These are phyloP conservation scores for Pouteria glomerata DNA, from an alignment of 148 eudicot genomes.

Conservation along the genomic window DNA sequence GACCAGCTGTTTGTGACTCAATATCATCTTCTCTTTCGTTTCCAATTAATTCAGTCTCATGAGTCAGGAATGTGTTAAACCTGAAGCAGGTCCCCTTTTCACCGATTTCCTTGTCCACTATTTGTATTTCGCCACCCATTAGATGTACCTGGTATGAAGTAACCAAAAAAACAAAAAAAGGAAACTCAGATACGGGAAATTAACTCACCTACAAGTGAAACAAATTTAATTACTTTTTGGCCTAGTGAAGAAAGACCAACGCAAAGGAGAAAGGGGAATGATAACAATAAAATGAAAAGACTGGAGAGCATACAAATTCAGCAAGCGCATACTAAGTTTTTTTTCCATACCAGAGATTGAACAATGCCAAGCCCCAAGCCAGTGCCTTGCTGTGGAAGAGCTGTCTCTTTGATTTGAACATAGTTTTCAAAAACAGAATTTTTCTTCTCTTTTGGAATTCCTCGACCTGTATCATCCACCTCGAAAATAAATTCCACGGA, in stretches of 20 bases:
- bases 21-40: constrained; percentile 6
- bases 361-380: constrained; percentile 92
- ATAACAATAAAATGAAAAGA: background rate
- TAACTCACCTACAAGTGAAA: background rate
- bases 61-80: constrained; percentile 50
- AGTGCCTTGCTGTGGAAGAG: constrained; percentile 56
- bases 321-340: no score
- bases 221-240: background rate
- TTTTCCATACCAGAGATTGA: constrained; percentile 62
- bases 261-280: background rate
- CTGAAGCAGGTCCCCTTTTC: constrained; percentile 65
- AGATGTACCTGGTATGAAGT: constrained; percentile 51
- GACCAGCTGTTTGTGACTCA: constrained; percentile 11
- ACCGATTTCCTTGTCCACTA: constrained; percentile 51
- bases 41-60: constrained; percentile 7
- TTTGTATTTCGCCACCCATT: constrained; percentile 84
- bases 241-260: background rate
- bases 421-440: constrained; percentile 65
- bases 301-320: no score
- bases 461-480: constrained; percentile 80
- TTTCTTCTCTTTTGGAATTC: constrained; percentile 73
- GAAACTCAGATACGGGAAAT: background rate
- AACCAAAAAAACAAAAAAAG: no score
- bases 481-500: constrained; percentile 67
- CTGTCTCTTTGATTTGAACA: constrained; percentile 67